phyloP scores from a whole-genome alignment of 768 basidiomycete genomes.

The Xerocomus potaroensis region DNA sequence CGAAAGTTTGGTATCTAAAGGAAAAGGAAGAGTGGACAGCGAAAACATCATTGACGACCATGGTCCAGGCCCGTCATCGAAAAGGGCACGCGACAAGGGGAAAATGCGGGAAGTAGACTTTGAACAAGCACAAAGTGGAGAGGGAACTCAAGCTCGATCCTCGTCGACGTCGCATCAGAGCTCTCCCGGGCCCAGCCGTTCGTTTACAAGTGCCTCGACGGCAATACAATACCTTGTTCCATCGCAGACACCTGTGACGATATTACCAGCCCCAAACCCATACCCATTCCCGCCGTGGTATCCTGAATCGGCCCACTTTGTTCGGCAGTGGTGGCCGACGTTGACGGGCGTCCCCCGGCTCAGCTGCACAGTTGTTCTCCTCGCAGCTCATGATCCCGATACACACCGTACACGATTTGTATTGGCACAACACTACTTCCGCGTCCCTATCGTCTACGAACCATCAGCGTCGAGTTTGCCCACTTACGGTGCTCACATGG shows the following conservation, averaged over 20 bases:
- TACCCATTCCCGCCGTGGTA: constrained; percentile 67
- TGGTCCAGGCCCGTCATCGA: constrained; percentile 8
- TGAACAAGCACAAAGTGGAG: constrained; percentile 10
- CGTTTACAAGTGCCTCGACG: constrained; percentile 7
- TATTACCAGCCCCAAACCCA: constrained; percentile 42
- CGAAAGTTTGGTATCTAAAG: constrained; percentile 21
- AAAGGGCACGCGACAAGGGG: constrained; percentile 17
- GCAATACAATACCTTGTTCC: not conserved
- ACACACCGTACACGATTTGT: constrained; percentile 60
- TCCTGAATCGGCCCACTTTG: constrained; percentile 72
- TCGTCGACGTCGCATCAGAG: constrained; percentile 12
- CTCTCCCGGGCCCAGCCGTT: not conserved
- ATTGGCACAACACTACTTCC: constrained; percentile 73
- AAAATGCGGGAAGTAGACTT: constrained; percentile 16
- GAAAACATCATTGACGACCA: constrained; percentile 13
- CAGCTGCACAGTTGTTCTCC: constrained; percentile 68
- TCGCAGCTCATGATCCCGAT: constrained; percentile 57
- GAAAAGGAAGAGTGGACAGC: constrained; percentile 21
- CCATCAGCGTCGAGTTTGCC: constrained; percentile 9
- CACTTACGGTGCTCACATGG: not conserved
- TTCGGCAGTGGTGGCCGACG: constrained; percentile 79
- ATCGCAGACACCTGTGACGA: not conserved
- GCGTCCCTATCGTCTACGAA: constrained; percentile 49
- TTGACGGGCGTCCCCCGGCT: constrained; percentile 58
- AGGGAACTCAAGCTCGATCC: constrained; percentile 5